These are phyloP conservation scores for Coemansia sp. DNA, from an alignment of 192 early-diverging fungal genomes.

Conservation along the genomic window DNA sequence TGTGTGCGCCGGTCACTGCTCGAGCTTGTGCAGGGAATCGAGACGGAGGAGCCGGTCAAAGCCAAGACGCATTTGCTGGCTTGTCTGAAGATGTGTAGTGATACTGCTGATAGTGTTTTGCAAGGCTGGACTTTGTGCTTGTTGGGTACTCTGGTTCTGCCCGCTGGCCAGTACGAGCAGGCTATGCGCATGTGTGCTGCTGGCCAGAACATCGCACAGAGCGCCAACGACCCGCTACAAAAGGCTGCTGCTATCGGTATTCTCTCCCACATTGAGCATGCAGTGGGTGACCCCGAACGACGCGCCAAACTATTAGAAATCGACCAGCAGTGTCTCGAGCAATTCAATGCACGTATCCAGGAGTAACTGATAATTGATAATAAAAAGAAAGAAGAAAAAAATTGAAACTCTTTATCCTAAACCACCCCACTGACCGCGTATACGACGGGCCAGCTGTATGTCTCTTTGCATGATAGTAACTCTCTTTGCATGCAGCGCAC, in stretches of 20 bases:
- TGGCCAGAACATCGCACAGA: conserved; percentile 45
- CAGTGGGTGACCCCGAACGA: conserved; percentile 38
- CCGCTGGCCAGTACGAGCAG: conserved; percentile 48
- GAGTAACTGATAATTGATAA: not conserved
- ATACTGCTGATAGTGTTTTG: conserved; percentile 26
- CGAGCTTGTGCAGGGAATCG: conserved; percentile 39
- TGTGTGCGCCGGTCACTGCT: conserved; percentile 15
- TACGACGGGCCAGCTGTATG: conserved; percentile 87
- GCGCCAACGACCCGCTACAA: conserved; percentile 42
- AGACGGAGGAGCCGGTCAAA: conserved; percentile 33
- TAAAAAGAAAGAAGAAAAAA: not conserved
- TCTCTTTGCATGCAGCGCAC: conserved; percentile 92
- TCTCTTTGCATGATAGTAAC: conserved; percentile 93
- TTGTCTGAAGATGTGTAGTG: conserved; percentile 33
- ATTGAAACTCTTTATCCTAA: conserved; percentile 44
- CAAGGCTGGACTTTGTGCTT: conserved; percentile 52
- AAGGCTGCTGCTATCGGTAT: conserved; percentile 52
- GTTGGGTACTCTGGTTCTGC: conserved; percentile 40
- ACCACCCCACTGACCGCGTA: conserved; percentile 82
- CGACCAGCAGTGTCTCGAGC: conserved; percentile 27
- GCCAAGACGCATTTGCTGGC: conserved; percentile 43
- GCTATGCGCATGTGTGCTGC: conserved; percentile 52
- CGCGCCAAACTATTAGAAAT: conserved; percentile 39
- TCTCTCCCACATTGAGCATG: conserved; percentile 37
- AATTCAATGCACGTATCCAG: conserved; percentile 36